Percentiles rank a stretch among this genome's conserved stretches.
Conservation (phyloP, 352 stramenopile species). For the Aphanomyces euteiches region DNA sequence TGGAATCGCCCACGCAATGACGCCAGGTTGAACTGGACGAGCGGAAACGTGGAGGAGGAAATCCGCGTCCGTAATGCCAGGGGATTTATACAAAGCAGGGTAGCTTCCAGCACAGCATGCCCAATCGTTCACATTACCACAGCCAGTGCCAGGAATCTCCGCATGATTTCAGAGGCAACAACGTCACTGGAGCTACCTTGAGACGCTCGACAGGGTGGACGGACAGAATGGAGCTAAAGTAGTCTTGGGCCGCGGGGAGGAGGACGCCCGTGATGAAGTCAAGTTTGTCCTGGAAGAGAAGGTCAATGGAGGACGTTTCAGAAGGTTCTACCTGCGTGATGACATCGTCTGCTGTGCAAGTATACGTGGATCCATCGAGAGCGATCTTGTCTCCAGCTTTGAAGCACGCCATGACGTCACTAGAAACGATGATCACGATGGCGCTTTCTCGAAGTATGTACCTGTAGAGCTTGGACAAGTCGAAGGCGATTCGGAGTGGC, state of each 20-base stretch:
- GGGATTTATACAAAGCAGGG: conserved; percentile 42
- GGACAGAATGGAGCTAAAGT: conserved; percentile 57
- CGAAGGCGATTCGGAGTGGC: conserved; percentile 66
- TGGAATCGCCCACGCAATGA: conserved; percentile 70
- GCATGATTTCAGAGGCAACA: too few relatives aligned
- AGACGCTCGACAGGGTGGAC: conserved; percentile 48
- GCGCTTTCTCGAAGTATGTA: conserved; percentile 21
- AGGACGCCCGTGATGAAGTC: conserved; percentile 66
- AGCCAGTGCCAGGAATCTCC: too few relatives aligned
- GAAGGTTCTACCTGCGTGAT: conserved; percentile 37
- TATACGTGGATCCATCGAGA: conserved; percentile 49
- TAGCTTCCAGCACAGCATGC: conserved; percentile 57
- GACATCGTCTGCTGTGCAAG: conserved; percentile 49
- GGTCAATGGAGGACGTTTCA: background rate
- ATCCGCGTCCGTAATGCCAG: conserved; percentile 46
- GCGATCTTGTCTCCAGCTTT: conserved; percentile 46
- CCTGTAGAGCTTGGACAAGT: conserved; percentile 66
- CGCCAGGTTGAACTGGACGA: conserved; percentile 37
- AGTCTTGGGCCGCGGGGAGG: conserved; percentile 55
- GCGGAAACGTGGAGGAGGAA: conserved; percentile 71
- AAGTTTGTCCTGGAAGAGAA: conserved; percentile 43
- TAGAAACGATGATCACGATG: too few relatives aligned
- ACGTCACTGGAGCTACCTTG: background rate
- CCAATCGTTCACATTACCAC: conserved; percentile 43
- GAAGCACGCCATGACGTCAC: conserved; percentile 49